A percentile compares a stretch with the other conserved stretches of the same genome.
Evolutionary conservation across 2,329 filamentous ascomycete genomes (phyloP).

Genomic region (Aspergillus jensenii): DNA sequence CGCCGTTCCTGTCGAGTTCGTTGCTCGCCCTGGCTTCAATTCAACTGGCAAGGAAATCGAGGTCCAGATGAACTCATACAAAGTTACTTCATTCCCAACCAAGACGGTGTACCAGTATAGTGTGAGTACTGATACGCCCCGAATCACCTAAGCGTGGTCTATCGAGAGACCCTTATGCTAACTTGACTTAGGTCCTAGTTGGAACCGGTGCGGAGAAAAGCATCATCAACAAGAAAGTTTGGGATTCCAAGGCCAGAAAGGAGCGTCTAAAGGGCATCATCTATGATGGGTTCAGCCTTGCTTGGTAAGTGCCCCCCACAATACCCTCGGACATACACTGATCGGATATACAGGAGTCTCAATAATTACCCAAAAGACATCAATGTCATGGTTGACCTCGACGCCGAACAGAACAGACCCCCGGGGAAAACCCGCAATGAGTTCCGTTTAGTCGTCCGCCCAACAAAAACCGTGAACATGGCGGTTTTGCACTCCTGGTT

Average conservation of each 20-base stretch:
- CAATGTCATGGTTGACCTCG: constrained; percentile 68
- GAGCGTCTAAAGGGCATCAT: constrained; percentile 63
- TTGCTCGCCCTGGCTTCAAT: constrained; percentile 58
- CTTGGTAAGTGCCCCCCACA: constrained; percentile 62
- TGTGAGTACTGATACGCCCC: constrained; percentile 53
- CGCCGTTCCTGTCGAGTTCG: constrained; percentile 30
- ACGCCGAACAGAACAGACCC: constrained; percentile 59
- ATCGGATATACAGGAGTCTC: constrained; percentile 34
- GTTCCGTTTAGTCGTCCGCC: constrained; percentile 63
- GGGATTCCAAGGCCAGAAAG: constrained; percentile 65
- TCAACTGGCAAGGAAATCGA: constrained; percentile 55
- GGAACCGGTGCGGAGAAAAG: constrained; percentile 64
- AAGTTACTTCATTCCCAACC: constrained; percentile 60
- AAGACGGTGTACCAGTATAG: constrained; percentile 79
- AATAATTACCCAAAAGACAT: constrained; percentile 45
- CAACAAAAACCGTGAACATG: constrained; percentile 69
- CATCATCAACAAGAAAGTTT: constrained; percentile 72
- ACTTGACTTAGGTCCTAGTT: constrained; percentile 59
- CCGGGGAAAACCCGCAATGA: constrained; percentile 44
- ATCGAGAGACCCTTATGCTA: not conserved
- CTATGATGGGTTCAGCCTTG: constrained; percentile 80
- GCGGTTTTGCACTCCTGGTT: constrained; percentile 67
- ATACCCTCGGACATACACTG: constrained; percentile 31
- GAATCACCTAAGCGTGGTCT: not conserved
- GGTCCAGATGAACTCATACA: constrained; percentile 72